Base-by-base conservation (phyloP, 2,329 filamentous ascomycete species). In the Neocucurbitaria cava region DNA sequence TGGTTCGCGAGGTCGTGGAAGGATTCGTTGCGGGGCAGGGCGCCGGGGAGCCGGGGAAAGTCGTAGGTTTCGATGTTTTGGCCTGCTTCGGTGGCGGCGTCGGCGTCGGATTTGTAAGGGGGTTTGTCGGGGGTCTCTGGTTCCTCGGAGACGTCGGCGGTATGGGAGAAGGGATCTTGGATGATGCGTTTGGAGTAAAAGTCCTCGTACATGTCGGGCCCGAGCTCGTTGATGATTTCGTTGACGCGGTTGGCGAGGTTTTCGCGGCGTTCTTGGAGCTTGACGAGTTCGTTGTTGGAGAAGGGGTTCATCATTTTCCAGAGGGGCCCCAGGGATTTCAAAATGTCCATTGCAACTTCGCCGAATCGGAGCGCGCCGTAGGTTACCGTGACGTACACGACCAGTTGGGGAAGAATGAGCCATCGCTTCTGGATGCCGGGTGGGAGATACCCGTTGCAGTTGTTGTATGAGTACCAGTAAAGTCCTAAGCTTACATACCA, bases 331-430 rank as follows among this genome's bases (percentile, higher is more conserved):
- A 99, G 84, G 0, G 94, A 98, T 78, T 98, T 99, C 79, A 95
- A 81, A 51, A 99, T 97, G 72, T 99, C 95, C 92, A 99, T 97
- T 47, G 94, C 95, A n/a, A 96, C 89, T 78, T 99, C 95, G 42
- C 95, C 95, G 63, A 98, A 96, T 10, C 95, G 89, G 47, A 99
- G 87, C 6, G 95, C 92, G 4, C 92, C 93, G 75, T 96, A 97
- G 0, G 93, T 97, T 66, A 97, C 89, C 21, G 87, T 85, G 5
- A 93, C 90, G 81, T 96, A 96, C 62, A 96, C 79, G 43, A 91
- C 82, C 79, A 91, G 88, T 45, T 92, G 90, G 35, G 87, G 85
- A 9, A 91, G 73, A 59, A 93, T 87, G 33, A 74, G 59, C 35
- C 61, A 70, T 31, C 66, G 60, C 86, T 89, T 96, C 52, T 93